These are phyloP conservation scores for Mayamaea pseudoterrestris DNA, from an alignment of 108 stramenopile species.

Conservation along the genomic window DNA sequence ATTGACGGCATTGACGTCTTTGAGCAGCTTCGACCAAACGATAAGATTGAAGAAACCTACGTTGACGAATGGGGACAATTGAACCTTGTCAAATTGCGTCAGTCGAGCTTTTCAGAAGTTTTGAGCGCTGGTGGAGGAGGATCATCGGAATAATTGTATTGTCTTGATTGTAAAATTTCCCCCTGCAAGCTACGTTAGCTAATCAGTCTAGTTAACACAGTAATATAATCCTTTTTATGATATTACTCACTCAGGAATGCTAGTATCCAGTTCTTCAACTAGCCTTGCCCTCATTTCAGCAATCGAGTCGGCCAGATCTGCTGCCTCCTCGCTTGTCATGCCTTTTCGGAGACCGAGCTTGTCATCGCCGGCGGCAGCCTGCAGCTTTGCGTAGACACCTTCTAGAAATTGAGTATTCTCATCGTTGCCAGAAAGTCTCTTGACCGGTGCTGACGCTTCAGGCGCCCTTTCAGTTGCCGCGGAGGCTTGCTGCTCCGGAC, in stretches of 20 bases:
- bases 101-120: conserved; percentile 35
- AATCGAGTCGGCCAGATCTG: conserved; percentile 35
- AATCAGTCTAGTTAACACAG: no score
- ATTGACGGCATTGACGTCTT: conserved; percentile 53
- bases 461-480: not conserved
- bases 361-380: conserved; percentile 43
- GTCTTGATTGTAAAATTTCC: no score
- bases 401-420: conserved; percentile 37
- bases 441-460: not conserved
- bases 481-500: conserved; percentile 9
- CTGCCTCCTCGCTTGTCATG: conserved; percentile 25
- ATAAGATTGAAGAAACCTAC: conserved; percentile 61
- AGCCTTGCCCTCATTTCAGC: conserved; percentile 48
- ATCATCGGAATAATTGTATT: no score
- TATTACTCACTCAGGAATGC: conserved; percentile 21
- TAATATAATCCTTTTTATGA: no score
- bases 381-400: conserved; percentile 36
- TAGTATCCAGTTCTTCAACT: conserved; percentile 58
- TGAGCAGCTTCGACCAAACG: conserved; percentile 47
- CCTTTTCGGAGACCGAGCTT: conserved; percentile 56
- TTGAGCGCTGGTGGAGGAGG: no score
- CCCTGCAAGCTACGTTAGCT: no score
- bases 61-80: conserved; percentile 61
- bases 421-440: conserved; percentile 11
- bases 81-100: conserved; percentile 63